Percentiles rank a stretch among this genome's conserved stretches.
phyloP scores from a whole-genome alignment of 2,329 filamentous ascomycete genomes.

The Sphaerulina vaccinii region DNA sequence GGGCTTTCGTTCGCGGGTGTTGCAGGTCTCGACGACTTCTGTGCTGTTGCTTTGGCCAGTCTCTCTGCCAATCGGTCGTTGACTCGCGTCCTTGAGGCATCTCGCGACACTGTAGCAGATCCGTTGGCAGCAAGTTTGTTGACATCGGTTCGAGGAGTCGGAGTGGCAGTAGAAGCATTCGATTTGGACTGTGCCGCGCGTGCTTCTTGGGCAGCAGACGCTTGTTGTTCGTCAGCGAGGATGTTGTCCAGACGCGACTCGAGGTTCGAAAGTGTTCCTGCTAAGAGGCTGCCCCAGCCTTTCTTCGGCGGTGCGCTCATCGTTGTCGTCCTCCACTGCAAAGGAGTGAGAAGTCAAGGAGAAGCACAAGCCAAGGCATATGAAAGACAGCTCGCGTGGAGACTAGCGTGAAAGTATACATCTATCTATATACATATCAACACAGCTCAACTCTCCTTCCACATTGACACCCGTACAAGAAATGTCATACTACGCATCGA shows the following conservation, averaged over 20 bases:
- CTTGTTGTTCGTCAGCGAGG: slow-evolving; percentile 72
- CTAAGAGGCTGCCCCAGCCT: slow-evolving; percentile 62
- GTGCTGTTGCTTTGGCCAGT: slow-evolving; percentile 81
- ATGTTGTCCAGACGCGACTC: slow-evolving; percentile 92
- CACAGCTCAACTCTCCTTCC: not conserved
- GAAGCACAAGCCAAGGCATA: slow-evolving; percentile 3
- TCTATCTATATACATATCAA: not conserved
- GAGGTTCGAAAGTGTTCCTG: slow-evolving; percentile 87
- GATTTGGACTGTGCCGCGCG: slow-evolving; percentile 31
- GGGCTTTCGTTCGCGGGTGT: slow-evolving; percentile 52
- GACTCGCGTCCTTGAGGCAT: slow-evolving; percentile 62
- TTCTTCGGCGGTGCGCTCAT: slow-evolving; percentile 28
- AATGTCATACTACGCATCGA: slow-evolving; percentile 42
- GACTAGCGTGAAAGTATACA: not conserved
- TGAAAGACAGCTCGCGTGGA: not conserved
- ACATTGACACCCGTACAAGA: not conserved
- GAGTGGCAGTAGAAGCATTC: slow-evolving; percentile 9
- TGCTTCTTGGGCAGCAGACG: slow-evolving; percentile 44
- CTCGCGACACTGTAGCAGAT: slow-evolving; percentile 55
- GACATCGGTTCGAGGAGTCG: slow-evolving; percentile 26
- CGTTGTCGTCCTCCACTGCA: not conserved
- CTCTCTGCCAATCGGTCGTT: slow-evolving; percentile 88
- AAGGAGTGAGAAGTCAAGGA: not conserved
- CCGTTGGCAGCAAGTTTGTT: slow-evolving; percentile 27
- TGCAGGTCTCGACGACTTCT: slow-evolving; percentile 61